Evolutionary conservation across 345 rosid genomes (phyloP).

Genomic region (Salix brachista): DNA sequence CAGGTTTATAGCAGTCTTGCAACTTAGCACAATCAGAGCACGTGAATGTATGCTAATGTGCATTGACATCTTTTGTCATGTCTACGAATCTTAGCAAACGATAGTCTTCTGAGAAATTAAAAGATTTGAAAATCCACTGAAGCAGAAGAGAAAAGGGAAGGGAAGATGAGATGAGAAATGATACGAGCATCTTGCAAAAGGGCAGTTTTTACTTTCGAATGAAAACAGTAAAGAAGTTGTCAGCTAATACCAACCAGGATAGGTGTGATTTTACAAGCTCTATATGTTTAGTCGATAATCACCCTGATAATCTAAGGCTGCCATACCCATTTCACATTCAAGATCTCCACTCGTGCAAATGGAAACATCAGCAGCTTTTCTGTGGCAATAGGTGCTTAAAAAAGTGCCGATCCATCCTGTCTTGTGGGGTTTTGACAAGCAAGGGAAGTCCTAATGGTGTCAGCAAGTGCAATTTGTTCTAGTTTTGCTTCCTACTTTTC

Average conservation of each 20-base stretch:
- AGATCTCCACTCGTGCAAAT: constrained; percentile 19
- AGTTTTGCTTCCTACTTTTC: constrained; percentile 1
- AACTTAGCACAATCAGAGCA: constrained; percentile 16
- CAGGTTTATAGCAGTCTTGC: not conserved
- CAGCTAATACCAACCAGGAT: constrained; percentile 21
- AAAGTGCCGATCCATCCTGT: not conserved
- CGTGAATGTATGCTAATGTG: constrained; percentile 21
- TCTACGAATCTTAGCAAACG: constrained; percentile 17
- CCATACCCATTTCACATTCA: constrained; percentile 22
- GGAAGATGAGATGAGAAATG: constrained; percentile 11
- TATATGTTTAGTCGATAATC: constrained; percentile 1
- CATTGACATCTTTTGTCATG: constrained; percentile 11
- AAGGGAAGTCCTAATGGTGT: constrained; percentile 15
- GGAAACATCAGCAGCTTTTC: not conserved
- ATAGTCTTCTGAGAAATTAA: constrained; percentile 4
- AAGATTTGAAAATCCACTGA: constrained; percentile 10
- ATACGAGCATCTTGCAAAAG: constrained; percentile 26
- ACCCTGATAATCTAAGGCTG: constrained; percentile 28
- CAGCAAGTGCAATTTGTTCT: constrained; percentile 14
- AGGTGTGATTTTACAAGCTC: constrained; percentile 1
- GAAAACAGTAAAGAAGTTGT: constrained; percentile 26
- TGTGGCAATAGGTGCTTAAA: not conserved
- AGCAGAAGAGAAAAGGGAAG: not conserved
- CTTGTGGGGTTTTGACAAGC: not conserved
- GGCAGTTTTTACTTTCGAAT: constrained; percentile 35